Percentiles rank a stretch among this genome's conserved stretches.
Conservation (phyloP, 139 green algal species). For the Pycnococcus provasolii region DNA sequence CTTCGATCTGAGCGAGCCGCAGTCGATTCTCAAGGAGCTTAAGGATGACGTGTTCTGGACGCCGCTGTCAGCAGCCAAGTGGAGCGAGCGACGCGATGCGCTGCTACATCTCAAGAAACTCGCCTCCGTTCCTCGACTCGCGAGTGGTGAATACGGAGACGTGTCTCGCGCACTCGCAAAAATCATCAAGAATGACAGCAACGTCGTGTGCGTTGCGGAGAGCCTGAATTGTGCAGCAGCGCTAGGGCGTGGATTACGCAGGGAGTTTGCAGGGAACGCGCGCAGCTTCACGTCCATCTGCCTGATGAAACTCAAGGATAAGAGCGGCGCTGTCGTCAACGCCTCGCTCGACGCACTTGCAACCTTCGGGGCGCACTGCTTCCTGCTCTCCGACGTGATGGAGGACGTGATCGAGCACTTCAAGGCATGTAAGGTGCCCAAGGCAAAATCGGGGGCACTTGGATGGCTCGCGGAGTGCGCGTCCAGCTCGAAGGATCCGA, state of each 20-base stretch:
- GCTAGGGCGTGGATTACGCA: not conserved
- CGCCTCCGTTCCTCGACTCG: constrained; percentile 30
- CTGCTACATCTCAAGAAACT: constrained; percentile 49
- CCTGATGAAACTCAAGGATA: constrained; percentile 83
- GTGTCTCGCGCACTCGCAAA: constrained; percentile 66
- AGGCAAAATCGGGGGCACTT: constrained; percentile 4
- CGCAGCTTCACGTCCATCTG: constrained; percentile 27
- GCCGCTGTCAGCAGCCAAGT: constrained; percentile 68
- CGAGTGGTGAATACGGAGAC: constrained; percentile 51
- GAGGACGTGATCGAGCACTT: constrained; percentile 20
- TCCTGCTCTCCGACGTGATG: constrained; percentile 13
- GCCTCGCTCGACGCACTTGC: constrained; percentile 48
- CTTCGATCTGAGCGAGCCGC: constrained; percentile 67
- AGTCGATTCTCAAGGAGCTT: constrained; percentile 42
- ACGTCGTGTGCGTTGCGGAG: constrained; percentile 60
- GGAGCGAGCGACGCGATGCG: constrained; percentile 63
- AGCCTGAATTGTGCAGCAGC: constrained; percentile 42
- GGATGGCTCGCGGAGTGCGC: not conserved
- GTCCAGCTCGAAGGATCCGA: not conserved
- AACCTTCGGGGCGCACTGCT: constrained; percentile 7
- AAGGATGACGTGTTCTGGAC: constrained; percentile 59
- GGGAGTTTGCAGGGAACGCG: constrained; percentile 8
- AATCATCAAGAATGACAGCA: constrained; percentile 71
- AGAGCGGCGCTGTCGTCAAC: constrained; percentile 58
- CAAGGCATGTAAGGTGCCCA: constrained; percentile 12